Conservation (phyloP, 768 basidiomycete genomes). For the Trametes meyenii region DNA sequence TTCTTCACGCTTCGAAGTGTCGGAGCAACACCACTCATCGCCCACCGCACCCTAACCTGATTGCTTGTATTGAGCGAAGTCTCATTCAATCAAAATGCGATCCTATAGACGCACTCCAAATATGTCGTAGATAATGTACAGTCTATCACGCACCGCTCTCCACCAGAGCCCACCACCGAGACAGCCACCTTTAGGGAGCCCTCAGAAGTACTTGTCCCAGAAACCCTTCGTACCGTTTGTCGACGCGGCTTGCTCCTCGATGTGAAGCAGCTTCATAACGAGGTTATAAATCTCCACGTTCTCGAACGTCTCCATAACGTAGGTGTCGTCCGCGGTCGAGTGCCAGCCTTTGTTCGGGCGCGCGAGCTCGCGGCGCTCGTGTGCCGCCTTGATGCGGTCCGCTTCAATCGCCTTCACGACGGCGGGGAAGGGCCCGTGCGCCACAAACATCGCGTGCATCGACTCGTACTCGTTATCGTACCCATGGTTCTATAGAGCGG, state of each 20-base stretch:
- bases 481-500: constrained; percentile 70
- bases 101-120: background rate
- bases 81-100: background rate
- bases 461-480: constrained; percentile 78
- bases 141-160: background rate
- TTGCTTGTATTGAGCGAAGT: background rate
- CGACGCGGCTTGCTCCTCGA: constrained; percentile 53
- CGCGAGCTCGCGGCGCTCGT: constrained; percentile 31
- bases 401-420: constrained; percentile 63
- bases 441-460: constrained; percentile 92
- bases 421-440: constrained; percentile 85
- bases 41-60: no score
- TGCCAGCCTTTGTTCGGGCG: constrained; percentile 60
- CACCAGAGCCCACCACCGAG: background rate
- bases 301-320: constrained; percentile 79
- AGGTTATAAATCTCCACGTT: constrained; percentile 89
- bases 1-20: no score
- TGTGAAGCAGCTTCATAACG: constrained; percentile 71
- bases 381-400: constrained; percentile 10
- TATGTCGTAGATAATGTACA: background rate
- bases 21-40: no score
- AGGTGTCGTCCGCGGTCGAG: constrained; percentile 62
- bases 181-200: background rate
- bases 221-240: constrained; percentile 83
- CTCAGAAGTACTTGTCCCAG: constrained; percentile 77